Percentiles rank a stretch among this genome's conserved stretches.
Conservation (phyloP, 2,329 filamentous ascomycete genomes). For the Beauveria sp. region DNA sequence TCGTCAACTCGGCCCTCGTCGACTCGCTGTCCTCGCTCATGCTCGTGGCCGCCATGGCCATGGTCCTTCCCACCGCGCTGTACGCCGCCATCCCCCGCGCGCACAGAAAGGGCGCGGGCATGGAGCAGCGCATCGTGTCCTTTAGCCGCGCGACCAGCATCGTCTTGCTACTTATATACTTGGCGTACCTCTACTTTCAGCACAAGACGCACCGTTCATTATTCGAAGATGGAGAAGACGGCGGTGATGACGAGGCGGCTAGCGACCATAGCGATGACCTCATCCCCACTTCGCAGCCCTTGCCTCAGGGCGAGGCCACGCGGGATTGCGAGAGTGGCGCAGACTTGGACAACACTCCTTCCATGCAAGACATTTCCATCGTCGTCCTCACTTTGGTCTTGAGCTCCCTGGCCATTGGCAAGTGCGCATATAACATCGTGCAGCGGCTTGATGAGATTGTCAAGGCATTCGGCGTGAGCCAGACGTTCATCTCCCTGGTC, state of each 20-base stretch:
- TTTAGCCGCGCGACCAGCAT: constrained; percentile 14
- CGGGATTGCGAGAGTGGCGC: constrained; percentile 5
- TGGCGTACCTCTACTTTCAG: constrained; percentile 14
- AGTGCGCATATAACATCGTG: constrained; percentile 13
- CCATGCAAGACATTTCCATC: constrained; percentile 7
- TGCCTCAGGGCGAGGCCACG: neutral
- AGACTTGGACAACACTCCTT: constrained; percentile 3
- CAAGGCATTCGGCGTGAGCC: constrained; percentile 9
- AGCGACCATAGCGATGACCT: constrained; percentile 2
- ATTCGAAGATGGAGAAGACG: constrained; percentile 6
- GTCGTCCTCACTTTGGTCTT: constrained; percentile 1
- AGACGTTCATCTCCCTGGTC: constrained; percentile 14
- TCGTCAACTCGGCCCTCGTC: constrained; percentile 14
- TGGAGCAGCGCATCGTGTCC: constrained; percentile 11
- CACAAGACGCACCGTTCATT: constrained; percentile 14
- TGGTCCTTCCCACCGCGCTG: constrained; percentile 13
- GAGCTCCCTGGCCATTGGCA: constrained; percentile 9
- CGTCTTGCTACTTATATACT: constrained; percentile 13
- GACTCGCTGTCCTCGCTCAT: constrained; percentile 15
- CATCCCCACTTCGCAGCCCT: neutral
- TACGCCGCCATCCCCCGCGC: constrained; percentile 11
- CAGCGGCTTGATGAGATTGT: constrained; percentile 8
- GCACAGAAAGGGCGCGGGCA: neutral
- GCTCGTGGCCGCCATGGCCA: constrained; percentile 15
- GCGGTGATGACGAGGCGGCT: neutral